Percentiles rank a stretch among this genome's conserved stretches.
These are phyloP conservation scores for Hanseniaspora gamundiae DNA, from an alignment of 1,139 yeast species.

Conservation along the genomic window DNA sequence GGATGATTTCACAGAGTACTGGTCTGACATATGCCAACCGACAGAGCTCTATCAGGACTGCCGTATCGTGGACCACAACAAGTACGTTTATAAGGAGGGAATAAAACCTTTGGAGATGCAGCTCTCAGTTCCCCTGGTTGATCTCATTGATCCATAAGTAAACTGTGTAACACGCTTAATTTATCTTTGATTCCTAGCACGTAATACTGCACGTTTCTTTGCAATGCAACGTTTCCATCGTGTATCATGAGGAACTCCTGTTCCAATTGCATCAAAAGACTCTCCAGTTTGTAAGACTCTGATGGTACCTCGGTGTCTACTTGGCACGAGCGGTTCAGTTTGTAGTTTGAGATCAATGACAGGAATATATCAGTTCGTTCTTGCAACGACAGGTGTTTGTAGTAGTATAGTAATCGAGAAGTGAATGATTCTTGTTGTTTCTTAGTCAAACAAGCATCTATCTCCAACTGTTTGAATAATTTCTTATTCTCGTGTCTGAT, in stretches of 20 bases:
- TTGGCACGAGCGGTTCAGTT: neutral
- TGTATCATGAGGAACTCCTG: conserved; percentile 10
- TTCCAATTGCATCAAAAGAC: conserved; percentile 14
- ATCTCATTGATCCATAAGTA: conserved; percentile 2
- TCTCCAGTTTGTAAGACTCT: conserved; percentile 12
- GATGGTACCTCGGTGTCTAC: neutral
- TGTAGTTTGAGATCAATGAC: conserved; percentile 1
- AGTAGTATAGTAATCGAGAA: conserved; percentile 18
- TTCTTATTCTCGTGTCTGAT: conserved; percentile 15
- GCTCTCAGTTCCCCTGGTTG: neutral
- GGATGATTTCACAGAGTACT: no score
- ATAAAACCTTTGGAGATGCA: neutral
- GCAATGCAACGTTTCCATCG: conserved; percentile 7
- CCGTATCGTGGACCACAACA: no score
- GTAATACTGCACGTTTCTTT: conserved; percentile 16
- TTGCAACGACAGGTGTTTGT: conserved; percentile 14
- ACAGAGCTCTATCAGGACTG: no score
- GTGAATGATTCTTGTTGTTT: conserved; percentile 16
- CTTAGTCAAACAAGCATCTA: conserved; percentile 13
- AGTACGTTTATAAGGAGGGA: neutral
- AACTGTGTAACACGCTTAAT: conserved; percentile 9
- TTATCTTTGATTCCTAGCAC: conserved; percentile 17
- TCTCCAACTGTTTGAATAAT: conserved; percentile 16
- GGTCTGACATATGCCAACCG: no score
- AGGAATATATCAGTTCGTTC: conserved; percentile 14